phyloP scores from a whole-genome alignment of 208 protist species.

The Leishmania gerbilli region DNA sequence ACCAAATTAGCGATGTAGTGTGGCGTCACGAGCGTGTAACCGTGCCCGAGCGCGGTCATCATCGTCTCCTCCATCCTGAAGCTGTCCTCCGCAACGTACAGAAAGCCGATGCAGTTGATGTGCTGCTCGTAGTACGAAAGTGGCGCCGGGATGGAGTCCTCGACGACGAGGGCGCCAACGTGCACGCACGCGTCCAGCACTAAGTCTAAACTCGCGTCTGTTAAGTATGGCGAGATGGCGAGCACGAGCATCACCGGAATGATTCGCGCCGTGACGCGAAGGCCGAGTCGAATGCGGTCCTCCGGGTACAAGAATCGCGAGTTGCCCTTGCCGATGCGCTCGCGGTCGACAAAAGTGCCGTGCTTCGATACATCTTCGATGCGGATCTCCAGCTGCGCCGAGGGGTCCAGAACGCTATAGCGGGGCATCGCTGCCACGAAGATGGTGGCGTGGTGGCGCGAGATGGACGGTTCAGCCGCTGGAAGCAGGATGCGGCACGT shows the following conservation, averaged over 20 bases:
- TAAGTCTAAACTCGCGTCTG: slow-evolving; percentile 22
- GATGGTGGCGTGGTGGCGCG: slow-evolving; percentile 72
- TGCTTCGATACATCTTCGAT: slow-evolving; percentile 73
- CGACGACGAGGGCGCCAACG: slow-evolving; percentile 53
- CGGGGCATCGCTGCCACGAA: slow-evolving; percentile 36
- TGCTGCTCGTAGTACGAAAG: slow-evolving; percentile 52
- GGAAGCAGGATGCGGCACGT: slow-evolving; percentile 64
- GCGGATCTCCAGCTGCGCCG: slow-evolving; percentile 34
- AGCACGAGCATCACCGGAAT: slow-evolving; percentile 49
- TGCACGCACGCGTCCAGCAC: slow-evolving; percentile 38
- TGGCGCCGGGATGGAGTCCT: slow-evolving; percentile 46
- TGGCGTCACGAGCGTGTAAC: slow-evolving; percentile 73
- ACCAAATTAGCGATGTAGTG: slow-evolving; percentile 45
- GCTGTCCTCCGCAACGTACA: slow-evolving; percentile 59
- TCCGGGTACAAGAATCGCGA: slow-evolving; percentile 57
- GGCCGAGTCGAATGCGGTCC: slow-evolving; percentile 65
- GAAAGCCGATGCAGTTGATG: slow-evolving; percentile 58
- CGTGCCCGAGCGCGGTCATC: slow-evolving; percentile 57
- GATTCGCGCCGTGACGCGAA: slow-evolving; percentile 59
- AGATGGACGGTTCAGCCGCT: slow-evolving; percentile 70
- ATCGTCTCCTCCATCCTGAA: slow-evolving; percentile 57
- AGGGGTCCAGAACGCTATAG: slow-evolving; percentile 35
- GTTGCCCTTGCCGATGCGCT: slow-evolving; percentile 62
- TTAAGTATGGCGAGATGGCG: slow-evolving; percentile 44
- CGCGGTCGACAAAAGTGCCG: slow-evolving; percentile 69